Evolutionary conservation across 805 yeast species (phyloP).

Genomic region (Maudiozyma bulderi): DNA sequence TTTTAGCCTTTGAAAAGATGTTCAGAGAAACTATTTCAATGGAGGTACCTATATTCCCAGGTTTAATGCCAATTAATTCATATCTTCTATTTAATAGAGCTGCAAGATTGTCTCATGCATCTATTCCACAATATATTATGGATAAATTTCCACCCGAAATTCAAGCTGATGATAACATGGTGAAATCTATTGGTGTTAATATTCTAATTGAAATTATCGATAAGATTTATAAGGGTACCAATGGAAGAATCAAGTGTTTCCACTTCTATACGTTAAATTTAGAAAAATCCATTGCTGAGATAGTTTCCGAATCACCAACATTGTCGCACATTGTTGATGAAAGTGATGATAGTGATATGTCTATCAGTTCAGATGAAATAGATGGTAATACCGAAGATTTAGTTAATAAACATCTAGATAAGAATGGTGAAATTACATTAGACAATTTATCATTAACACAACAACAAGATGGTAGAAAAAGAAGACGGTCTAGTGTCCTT

Average conservation of each 20-base stretch:
- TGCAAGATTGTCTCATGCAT: constrained; percentile 79
- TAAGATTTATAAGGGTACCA: constrained; percentile 42
- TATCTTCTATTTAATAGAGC: constrained; percentile 77
- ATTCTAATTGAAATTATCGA: constrained; percentile 55
- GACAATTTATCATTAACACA: constrained; percentile 15
- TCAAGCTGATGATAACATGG: constrained; percentile 66
- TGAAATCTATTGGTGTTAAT: constrained; percentile 75
- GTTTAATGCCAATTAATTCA: constrained; percentile 85
- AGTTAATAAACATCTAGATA: constrained; percentile 22
- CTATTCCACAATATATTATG: constrained; percentile 53
- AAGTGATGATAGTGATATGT: constrained; percentile 10
- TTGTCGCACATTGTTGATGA: constrained; percentile 40
- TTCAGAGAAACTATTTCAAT: constrained; percentile 35
- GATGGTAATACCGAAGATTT: constrained; percentile 7
- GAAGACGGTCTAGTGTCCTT: constrained; percentile 24
- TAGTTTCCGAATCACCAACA: constrained; percentile 53
- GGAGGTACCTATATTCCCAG: constrained; percentile 64
- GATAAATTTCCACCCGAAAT: constrained; percentile 45
- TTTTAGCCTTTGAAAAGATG: constrained; percentile 50
- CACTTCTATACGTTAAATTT: constrained; percentile 90
- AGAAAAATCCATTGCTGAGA: constrained; percentile 84
- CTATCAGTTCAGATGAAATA: constrained; percentile 6
- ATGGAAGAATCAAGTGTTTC: constrained; percentile 61
- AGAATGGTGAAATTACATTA: constrained; percentile 26
- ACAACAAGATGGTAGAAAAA: constrained; percentile 13